Conservation (phyloP, 768 basidiomycete genomes). For the Termitomyces sp. region DNA sequence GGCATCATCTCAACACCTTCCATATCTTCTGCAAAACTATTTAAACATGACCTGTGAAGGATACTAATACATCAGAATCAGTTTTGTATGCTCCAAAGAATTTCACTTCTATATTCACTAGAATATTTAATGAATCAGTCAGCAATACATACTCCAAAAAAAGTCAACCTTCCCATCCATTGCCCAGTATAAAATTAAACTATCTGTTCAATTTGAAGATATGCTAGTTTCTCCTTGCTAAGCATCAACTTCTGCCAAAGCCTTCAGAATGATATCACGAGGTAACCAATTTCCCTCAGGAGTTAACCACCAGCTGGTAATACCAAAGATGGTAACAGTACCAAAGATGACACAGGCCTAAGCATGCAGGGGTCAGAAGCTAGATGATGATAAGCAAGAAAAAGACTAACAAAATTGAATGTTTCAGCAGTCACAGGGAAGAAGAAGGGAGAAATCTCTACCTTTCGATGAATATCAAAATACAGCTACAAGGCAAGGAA, state of each 20-base stretch:
- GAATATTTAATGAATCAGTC: no score
- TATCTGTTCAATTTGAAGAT: not conserved
- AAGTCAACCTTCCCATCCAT: not conserved
- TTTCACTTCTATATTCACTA: no score
- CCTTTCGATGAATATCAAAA: constrained; percentile 37
- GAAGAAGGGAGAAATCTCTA: constrained; percentile 81
- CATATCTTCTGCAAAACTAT: no score
- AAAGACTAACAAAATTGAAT: constrained; percentile 79
- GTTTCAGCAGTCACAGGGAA: constrained; percentile 74
- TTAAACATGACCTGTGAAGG: no score
- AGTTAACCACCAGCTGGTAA: constrained; percentile 73
- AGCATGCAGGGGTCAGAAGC: not conserved
- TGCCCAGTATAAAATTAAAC: not conserved
- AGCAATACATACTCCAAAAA: no score
- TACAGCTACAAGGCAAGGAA: not conserved
- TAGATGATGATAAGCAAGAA: not conserved
- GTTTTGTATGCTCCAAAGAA: no score
- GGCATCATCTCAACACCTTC: no score
- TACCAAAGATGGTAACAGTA: constrained; percentile 69
- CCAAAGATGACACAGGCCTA: constrained; percentile 79
- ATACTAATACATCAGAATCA: no score
- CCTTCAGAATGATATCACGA: constrained; percentile 51
- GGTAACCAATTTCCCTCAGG: constrained; percentile 80
- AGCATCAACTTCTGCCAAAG: constrained; percentile 28
- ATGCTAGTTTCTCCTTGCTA: not conserved